Percentiles rank a stretch among this genome's conserved stretches.
These are phyloP conservation scores for Dissoconium aciculare DNA, from an alignment of 2,329 filamentous ascomycete species.

Conservation along the genomic window DNA sequence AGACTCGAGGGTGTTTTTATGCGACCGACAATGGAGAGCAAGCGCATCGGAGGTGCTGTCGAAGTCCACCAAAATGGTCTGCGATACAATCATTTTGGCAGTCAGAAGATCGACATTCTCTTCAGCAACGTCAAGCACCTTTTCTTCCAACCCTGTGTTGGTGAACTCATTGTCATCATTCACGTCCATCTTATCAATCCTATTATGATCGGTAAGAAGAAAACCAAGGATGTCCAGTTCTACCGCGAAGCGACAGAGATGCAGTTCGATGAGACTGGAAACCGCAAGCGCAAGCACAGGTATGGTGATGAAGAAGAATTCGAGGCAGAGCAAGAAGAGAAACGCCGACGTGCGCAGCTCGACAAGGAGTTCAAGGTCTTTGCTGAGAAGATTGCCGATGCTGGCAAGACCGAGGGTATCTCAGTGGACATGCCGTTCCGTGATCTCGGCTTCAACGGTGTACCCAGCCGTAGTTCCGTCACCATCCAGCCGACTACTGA, in stretches of 20 bases:
- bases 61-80: slow-evolving; percentile 99
- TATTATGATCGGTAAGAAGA: slow-evolving; percentile 96
- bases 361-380: slow-evolving; percentile 94
- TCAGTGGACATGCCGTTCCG: slow-evolving; percentile 95
- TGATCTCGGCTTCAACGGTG: slow-evolving; percentile 91
- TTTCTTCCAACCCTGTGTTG: slow-evolving; percentile 95
- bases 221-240: slow-evolving; percentile 97
- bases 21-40: slow-evolving; percentile 86
- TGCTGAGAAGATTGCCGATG: slow-evolving; percentile 93
- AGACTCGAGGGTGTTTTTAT: slow-evolving; percentile 92
- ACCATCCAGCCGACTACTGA: slow-evolving; percentile 93
- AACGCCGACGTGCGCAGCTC: slow-evolving; percentile 74
- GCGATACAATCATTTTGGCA: slow-evolving; percentile 71
- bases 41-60: slow-evolving; percentile 86
- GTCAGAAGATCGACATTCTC: slow-evolving; percentile 76
- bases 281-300: slow-evolving; percentile 91
- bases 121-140: slow-evolving; percentile 98
- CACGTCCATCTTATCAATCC: slow-evolving; percentile 96
- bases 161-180: slow-evolving; percentile 94
- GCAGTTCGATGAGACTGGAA: slow-evolving; percentile 96
- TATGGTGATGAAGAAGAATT: slow-evolving; percentile 98
- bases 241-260: slow-evolving; percentile 97
- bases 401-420: slow-evolving; percentile 76
- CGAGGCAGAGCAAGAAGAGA: slow-evolving; percentile 93
- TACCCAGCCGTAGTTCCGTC: slow-evolving; percentile 89